These are phyloP conservation scores for Umbelopsis ramanniana DNA, from an alignment of 192 early-diverging fungal species.

Conservation along the genomic window DNA sequence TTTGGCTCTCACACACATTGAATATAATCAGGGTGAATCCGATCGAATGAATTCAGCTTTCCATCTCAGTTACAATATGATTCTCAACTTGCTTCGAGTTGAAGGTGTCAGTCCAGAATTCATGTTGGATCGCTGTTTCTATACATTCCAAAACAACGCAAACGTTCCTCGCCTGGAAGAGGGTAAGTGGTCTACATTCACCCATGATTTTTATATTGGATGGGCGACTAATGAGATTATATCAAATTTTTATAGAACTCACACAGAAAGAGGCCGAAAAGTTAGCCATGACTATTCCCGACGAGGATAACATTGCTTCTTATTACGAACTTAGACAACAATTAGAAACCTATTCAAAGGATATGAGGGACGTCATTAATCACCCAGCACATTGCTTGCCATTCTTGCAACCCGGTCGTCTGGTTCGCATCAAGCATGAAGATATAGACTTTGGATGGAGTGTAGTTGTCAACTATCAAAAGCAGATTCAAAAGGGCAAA, in stretches of 20 bases:
- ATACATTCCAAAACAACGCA: slow-evolving; percentile 89
- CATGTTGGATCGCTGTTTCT: slow-evolving; percentile 91
- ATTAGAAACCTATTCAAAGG: slow-evolving; percentile 63
- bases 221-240: not conserved
- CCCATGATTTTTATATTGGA: no score
- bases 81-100: slow-evolving; percentile 92
- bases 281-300: slow-evolving; percentile 60
- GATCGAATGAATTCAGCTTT: slow-evolving; percentile 94
- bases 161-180: slow-evolving; percentile 77
- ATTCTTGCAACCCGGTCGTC: slow-evolving; percentile 86
- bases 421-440: slow-evolving; percentile 64
- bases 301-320: slow-evolving; percentile 70
- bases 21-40: slow-evolving; percentile 53
- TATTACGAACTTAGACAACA: slow-evolving; percentile 82
- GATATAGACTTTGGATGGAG: slow-evolving; percentile 93
- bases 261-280: slow-evolving; percentile 55
- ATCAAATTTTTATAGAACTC: slow-evolving; percentile 47
- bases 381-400: slow-evolving; percentile 83
- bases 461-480: slow-evolving; percentile 76
- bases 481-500: slow-evolving; percentile 45
- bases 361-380: slow-evolving; percentile 76
- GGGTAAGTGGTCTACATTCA: slow-evolving; percentile 37
- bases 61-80: slow-evolving; percentile 96
- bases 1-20: not conserved
- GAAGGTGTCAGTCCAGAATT: slow-evolving; percentile 93